These are phyloP conservation scores for Termitomyces sp. DNA, from an alignment of 768 basidiomycete genomes.

Conservation along the genomic window DNA sequence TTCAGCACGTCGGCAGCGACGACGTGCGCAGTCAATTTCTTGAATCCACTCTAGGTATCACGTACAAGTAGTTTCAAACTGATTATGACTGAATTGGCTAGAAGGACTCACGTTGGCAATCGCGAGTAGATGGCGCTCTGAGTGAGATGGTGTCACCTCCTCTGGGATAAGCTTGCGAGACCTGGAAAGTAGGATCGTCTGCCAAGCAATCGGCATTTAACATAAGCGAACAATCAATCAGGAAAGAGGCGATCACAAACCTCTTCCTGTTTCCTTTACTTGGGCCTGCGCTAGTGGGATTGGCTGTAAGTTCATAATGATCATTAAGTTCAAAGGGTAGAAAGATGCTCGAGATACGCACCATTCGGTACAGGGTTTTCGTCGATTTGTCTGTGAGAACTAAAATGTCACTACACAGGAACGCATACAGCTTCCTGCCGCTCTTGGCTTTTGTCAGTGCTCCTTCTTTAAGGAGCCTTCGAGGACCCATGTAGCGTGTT, in stretches of 20 bases:
- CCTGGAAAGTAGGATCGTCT: constrained; percentile 69
- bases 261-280: constrained; percentile 49
- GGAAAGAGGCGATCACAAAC: constrained; percentile 22
- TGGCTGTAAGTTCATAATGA: constrained; percentile 41
- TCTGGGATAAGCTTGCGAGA: constrained; percentile 43
- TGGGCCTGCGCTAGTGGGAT: constrained; percentile 65
- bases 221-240: not conserved
- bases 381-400: constrained; percentile 73
- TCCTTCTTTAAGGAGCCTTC: constrained; percentile 29
- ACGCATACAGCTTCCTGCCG: constrained; percentile 64
- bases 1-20: constrained; percentile 27
- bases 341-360: constrained; percentile 20
- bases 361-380: constrained; percentile 71
- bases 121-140: constrained; percentile 21
- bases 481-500: constrained; percentile 71
- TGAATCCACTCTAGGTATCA: constrained; percentile 22
- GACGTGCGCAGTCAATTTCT: constrained; percentile 28
- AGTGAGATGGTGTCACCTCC: constrained; percentile 68
- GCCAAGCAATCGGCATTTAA: not conserved
- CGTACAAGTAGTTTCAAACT: not conserved
- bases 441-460: constrained; percentile 77
- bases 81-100: not conserved
- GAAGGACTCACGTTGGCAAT: constrained; percentile 5
- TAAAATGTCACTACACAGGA: constrained; percentile 87
- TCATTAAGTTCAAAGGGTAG: not conserved